Percentiles rank a stretch among this genome's conserved stretches.
Evolutionary conservation across 2,329 filamentous ascomycete genomes (phyloP).

Genomic region (Neodidymelliopsis sp.): DNA sequence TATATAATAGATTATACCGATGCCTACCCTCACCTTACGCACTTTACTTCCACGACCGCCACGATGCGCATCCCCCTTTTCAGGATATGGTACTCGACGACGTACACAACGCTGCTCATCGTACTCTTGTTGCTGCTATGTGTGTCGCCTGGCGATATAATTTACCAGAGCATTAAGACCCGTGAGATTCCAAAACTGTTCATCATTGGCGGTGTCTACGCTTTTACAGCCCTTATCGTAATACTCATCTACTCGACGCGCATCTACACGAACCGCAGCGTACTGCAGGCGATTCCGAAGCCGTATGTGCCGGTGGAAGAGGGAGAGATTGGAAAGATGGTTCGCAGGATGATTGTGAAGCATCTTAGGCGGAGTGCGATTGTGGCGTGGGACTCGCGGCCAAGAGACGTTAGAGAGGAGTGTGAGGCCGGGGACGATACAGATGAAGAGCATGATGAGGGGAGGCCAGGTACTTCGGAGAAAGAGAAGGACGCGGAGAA

Average conservation of each 20-base stretch:
- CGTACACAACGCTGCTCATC: conserved; percentile 79
- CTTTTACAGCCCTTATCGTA: conserved; percentile 74
- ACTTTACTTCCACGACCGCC: conserved; percentile 15
- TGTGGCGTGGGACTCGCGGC: conserved; percentile 79
- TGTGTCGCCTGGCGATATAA: conserved; percentile 78
- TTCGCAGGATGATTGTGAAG: conserved; percentile 77
- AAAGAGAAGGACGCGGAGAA: conserved; percentile 43
- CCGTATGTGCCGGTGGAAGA: conserved; percentile 85
- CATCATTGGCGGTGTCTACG: conserved; percentile 78
- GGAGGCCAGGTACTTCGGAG: conserved; percentile 31
- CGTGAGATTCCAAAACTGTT: conserved; percentile 80
- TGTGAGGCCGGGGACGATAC: conserved; percentile 33
- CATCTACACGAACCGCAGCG: conserved; percentile 84
- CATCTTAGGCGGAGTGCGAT: conserved; percentile 78
- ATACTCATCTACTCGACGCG: conserved; percentile 80
- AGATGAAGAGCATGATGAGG: conserved; percentile 21
- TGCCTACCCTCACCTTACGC: conserved; percentile 25
- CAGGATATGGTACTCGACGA: conserved; percentile 79
- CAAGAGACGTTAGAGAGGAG: conserved; percentile 64
- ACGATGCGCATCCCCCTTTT: conserved; percentile 66
- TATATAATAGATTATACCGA: conserved; percentile 34
- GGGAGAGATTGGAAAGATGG: conserved; percentile 77
- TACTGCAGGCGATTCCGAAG: conserved; percentile 84
- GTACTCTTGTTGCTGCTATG: conserved; percentile 76
- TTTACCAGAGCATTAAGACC: conserved; percentile 76